Conservation (phyloP, 2,329 filamentous ascomycete species). For the Microsporum ferrugineum region DNA sequence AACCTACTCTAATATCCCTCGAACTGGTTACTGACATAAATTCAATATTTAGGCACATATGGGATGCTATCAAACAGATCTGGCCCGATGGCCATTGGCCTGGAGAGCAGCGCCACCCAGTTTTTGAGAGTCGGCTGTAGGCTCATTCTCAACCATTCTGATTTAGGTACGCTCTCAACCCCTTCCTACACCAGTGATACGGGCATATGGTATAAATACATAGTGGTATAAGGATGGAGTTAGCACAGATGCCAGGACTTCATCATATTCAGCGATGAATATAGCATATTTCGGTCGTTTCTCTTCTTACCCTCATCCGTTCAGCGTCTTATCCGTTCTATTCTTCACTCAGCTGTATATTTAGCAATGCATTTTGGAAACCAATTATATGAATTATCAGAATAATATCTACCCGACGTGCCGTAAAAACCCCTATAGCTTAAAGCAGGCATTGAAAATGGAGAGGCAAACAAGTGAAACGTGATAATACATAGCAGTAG, state of each 20-base stretch:
- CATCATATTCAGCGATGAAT: conserved; percentile 2
- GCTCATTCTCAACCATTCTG: background rate
- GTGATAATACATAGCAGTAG: conserved; percentile 3
- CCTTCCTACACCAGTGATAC: background rate
- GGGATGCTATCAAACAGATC: conserved; percentile 80
- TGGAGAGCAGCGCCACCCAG: conserved; percentile 55
- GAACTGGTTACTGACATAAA: conserved; percentile 12
- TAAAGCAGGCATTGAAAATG: background rate
- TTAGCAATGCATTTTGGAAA: conserved; percentile 2
- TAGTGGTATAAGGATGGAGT: background rate
- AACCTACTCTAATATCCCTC: background rate
- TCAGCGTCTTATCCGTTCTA: background rate
- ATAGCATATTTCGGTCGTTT: background rate
- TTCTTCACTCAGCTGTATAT: background rate
- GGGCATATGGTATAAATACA: background rate
- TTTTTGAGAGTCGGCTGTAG: conserved; percentile 70
- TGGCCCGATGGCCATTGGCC: conserved; percentile 89
- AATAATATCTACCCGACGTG: background rate
- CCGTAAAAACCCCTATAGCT: background rate
- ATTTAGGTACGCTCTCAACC: background rate
- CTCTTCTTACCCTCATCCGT: background rate
- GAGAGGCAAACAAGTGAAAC: background rate
- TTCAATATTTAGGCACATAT: conserved; percentile 57
- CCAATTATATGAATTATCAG: background rate
- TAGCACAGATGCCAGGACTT: conserved; percentile 1